phyloP scores from a whole-genome alignment of 169 alveolate species.

The Babesia bovis region DNA sequence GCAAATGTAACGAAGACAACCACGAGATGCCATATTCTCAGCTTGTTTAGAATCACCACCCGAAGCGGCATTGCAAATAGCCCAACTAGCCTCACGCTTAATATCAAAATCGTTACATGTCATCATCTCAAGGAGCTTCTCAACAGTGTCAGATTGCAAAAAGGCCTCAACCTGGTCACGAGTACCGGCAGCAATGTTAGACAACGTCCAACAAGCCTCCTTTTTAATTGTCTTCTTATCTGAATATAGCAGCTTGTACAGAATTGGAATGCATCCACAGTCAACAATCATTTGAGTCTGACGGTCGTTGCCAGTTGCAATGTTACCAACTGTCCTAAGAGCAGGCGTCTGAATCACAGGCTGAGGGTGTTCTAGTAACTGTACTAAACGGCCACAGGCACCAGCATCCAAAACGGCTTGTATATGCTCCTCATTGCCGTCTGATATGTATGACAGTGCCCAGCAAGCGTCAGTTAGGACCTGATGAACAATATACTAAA shows the following conservation, averaged over 20 bases:
- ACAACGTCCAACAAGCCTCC: conserved; percentile 97
- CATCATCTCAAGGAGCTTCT: conserved; percentile 82
- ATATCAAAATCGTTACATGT: conserved; percentile 90
- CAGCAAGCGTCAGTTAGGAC: conserved; percentile 91
- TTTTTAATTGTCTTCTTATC: conserved; percentile 89
- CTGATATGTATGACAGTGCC: conserved; percentile 93
- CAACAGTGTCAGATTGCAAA: conserved; percentile 81
- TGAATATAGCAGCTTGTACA: conserved; percentile 83
- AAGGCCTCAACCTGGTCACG: conserved; percentile 89
- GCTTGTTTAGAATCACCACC: conserved; percentile 87
- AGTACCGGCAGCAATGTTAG: conserved; percentile 95
- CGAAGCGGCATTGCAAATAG: conserved; percentile 94
- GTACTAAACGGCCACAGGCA: conserved; percentile 90
- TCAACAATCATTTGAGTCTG: conserved; percentile 92
- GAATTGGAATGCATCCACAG: conserved; percentile 87
- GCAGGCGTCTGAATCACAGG: conserved; percentile 93
- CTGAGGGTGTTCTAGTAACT: conserved; percentile 83
- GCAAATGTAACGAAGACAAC: conserved; percentile 88
- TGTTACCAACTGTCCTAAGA: conserved; percentile 95
- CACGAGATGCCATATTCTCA: conserved; percentile 86
- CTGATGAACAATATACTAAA: conserved; percentile 13
- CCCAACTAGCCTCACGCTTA: conserved; percentile 98
- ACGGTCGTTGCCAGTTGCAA: conserved; percentile 94
- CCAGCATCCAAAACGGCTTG: conserved; percentile 87
- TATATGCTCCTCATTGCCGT: conserved; percentile 90